A percentile compares a stretch with the other conserved stretches of the same genome.
Conservation (phyloP, 257 asterid genomes). For the Capsicum chinense region DNA sequence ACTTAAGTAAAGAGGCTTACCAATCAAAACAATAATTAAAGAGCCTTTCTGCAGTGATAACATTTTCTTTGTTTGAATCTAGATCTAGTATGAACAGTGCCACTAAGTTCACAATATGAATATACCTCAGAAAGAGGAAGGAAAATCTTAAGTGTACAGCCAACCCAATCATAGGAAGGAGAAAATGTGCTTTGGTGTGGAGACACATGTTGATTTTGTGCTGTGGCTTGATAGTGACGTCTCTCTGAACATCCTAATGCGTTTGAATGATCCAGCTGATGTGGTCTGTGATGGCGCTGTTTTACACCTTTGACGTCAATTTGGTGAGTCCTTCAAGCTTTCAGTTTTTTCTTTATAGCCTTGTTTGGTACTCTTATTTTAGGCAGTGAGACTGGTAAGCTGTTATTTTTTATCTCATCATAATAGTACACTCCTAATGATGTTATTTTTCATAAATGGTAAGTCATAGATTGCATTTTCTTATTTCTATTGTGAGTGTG, state of each 20-base stretch:
- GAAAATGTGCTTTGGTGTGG: conserved; percentile 31
- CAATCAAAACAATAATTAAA: neutral
- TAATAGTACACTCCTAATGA: neutral
- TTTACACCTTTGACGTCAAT: conserved; percentile 62
- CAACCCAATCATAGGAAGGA: neutral
- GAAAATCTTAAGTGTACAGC: too few species aligned
- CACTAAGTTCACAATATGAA: neutral
- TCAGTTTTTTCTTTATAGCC: neutral
- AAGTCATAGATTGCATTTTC: conserved; percentile 20
- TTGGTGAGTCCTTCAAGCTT: conserved; percentile 57
- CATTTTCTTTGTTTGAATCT: neutral
- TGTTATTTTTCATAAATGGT: neutral
- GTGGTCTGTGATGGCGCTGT: conserved; percentile 60
- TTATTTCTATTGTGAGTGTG: neutral
- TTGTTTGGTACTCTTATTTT: neutral
- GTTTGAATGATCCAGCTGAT: conserved; percentile 70
- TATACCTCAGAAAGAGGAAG: neutral
- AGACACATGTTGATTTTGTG: conserved; percentile 49
- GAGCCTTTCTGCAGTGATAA: neutral
- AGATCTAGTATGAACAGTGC: neutral
- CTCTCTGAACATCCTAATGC: conserved; percentile 50
- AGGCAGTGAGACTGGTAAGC: neutral
- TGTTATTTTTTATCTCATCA: neutral
- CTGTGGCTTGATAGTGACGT: conserved; percentile 54
- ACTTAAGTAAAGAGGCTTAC: neutral